Evolutionary conservation across 1,284 basidiomycete species (phyloP).

Genomic region (Athelia sp.): DNA sequence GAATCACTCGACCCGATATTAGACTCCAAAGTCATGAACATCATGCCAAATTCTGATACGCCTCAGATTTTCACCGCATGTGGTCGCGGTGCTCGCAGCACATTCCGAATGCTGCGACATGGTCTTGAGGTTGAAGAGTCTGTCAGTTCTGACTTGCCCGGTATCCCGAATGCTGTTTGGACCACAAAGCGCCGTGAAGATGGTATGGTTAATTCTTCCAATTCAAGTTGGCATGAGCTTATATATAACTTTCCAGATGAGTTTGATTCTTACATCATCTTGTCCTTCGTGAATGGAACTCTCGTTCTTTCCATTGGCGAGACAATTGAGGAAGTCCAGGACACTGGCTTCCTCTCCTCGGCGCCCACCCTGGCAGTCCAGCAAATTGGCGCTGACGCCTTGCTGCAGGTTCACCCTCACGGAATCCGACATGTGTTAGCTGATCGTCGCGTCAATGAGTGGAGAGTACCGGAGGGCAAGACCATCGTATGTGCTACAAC

Average conservation of each 20-base stretch:
- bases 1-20: slow-evolving; percentile 87
- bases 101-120: slow-evolving; percentile 83
- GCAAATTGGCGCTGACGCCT: slow-evolving; percentile 87
- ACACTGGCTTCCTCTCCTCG: slow-evolving; percentile 92
- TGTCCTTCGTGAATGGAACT: slow-evolving; percentile 96
- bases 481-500: slow-evolving; percentile 90
- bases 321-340: slow-evolving; percentile 95
- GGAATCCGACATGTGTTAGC: slow-evolving; percentile 91
- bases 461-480: slow-evolving; percentile 80
- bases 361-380: slow-evolving; percentile 96
- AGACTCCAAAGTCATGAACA: slow-evolving; percentile 86
- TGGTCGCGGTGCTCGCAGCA: slow-evolving; percentile 81
- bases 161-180: slow-evolving; percentile 96
- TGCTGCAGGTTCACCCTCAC: slow-evolving; percentile 92
- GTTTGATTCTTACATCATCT: slow-evolving; percentile 92
- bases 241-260: slow-evolving; percentile 49
- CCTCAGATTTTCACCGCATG: slow-evolving; percentile 93
- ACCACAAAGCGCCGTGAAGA: slow-evolving; percentile 86
- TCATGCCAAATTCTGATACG: slow-evolving; percentile 89
- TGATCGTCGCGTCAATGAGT: slow-evolving; percentile 89
- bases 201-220: slow-evolving; percentile 36
- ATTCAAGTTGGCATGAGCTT: slow-evolving; percentile 2
- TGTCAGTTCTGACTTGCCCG: slow-evolving; percentile 89
- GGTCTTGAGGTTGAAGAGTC: slow-evolving; percentile 92
- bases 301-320: slow-evolving; percentile 93